These are phyloP conservation scores for Colletotrichum sp. DNA, from an alignment of 2,329 filamentous ascomycete species.

Conservation along the genomic window DNA sequence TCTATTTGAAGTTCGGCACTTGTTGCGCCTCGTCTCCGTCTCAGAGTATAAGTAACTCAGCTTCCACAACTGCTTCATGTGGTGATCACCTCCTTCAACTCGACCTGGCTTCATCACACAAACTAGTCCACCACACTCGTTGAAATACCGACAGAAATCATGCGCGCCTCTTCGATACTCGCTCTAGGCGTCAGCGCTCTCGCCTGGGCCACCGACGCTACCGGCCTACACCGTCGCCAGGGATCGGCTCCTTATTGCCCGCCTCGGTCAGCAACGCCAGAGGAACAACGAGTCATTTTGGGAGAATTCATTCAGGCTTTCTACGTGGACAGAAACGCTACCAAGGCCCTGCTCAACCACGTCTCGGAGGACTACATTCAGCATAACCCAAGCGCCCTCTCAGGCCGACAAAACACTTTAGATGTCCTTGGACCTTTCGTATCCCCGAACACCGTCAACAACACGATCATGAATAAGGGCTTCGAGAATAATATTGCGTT, in stretches of 20 bases:
- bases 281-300: slow-evolving; percentile 3
- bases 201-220: slow-evolving; percentile 1
- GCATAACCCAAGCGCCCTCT: slow-evolving; percentile 17
- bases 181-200: neutral
- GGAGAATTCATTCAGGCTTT: slow-evolving; percentile 6
- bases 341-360: slow-evolving; percentile 9
- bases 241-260: slow-evolving; percentile 6
- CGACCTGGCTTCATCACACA: no score
- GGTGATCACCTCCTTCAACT: neutral
- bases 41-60: neutral
- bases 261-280: neutral
- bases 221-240: neutral
- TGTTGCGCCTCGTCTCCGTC: neutral
- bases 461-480: neutral
- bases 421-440: neutral
- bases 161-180: neutral
- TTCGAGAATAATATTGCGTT: slow-evolving; percentile 4
- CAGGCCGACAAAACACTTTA: slow-evolving; percentile 3
- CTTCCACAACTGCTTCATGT: neutral
- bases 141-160: neutral
- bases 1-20: neutral
- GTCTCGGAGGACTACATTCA: slow-evolving; percentile 17
- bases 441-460: neutral
- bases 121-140: neutral
- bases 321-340: slow-evolving; percentile 3